phyloP scores from a whole-genome alignment of 163 green algal genomes.

The Chlorella variabilis region DNA sequence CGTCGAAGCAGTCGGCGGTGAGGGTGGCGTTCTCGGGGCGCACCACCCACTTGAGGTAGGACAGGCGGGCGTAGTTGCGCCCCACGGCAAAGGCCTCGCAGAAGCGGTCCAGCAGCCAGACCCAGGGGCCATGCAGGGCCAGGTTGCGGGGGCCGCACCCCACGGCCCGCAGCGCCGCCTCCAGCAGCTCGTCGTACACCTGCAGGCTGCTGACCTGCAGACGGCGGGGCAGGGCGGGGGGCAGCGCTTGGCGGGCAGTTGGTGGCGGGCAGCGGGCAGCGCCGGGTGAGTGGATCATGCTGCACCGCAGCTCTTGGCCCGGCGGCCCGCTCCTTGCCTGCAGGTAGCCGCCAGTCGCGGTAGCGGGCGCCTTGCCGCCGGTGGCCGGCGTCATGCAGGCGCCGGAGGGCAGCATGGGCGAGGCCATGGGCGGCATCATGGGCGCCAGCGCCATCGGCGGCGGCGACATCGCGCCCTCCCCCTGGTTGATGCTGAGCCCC shows the following conservation, averaged over 20 bases:
- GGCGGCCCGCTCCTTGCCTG: too few relatives aligned
- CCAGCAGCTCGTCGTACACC: conserved; percentile 75
- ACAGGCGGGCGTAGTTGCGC: conserved; percentile 65
- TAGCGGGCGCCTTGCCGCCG: conserved; percentile 23
- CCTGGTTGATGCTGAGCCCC: conserved; percentile 6
- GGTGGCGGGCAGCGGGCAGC: too few relatives aligned
- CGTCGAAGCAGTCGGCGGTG: conserved; percentile 69
- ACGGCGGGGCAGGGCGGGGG: not conserved
- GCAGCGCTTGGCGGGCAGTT: not conserved
- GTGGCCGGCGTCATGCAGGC: not conserved
- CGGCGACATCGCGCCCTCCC: not conserved
- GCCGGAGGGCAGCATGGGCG: conserved; percentile 5
- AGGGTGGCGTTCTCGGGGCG: conserved; percentile 60
- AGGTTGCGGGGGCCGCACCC: conserved; percentile 61
- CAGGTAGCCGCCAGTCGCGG: conserved; percentile 26
- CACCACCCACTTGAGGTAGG: conserved; percentile 71
- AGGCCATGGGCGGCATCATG: conserved; percentile 8
- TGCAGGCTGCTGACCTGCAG: conserved; percentile 46
- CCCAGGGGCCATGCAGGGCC: conserved; percentile 67
- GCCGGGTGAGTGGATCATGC: too few relatives aligned
- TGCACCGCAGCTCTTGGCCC: too few relatives aligned
- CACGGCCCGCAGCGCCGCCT: conserved; percentile 62
- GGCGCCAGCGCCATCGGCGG: not conserved
- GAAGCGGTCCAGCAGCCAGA: conserved; percentile 77
- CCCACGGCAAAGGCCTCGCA: conserved; percentile 69